Evolutionary conservation across 1,284 basidiomycete genomes (phyloP), one percentile per base, ranked within the genome.

Genomic region (Ustilago trichophora): DNA sequence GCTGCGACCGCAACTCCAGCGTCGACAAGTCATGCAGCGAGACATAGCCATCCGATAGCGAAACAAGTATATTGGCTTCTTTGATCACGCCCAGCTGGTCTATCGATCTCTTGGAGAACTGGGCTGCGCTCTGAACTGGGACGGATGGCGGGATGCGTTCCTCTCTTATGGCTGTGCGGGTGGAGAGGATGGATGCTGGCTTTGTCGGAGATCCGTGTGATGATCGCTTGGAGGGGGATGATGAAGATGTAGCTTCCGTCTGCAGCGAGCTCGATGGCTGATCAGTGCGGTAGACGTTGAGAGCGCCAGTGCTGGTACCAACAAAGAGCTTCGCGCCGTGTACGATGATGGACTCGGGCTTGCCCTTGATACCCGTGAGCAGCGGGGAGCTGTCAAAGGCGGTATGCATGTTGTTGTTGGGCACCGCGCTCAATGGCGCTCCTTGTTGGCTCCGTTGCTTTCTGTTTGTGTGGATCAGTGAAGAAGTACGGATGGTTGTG

Each of bases 31-130:
- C 91, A 71, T 67, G 75, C 5, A 81, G 73, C 4, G 81, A 57
- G 6, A 82, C 35, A 83, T 75, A 82, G 86, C 55, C 67, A 91
- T 93, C 92, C 16, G 91, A 90, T 2, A 96, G 85, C 8, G 91
- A 85, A 4, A 91, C 88, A 24, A 97, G 84, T 10, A 90, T 89
- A 70, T 91, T 89, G 13, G 91, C 86, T 71, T 92, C 91, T 65
- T 89, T 89, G 66, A 97, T 86, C 46, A 90, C 89, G 3, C 88
- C 91, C 5, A 97, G 83, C 77, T 92, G 92, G 54, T 97, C 93
- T 35, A 98, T 91, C 11, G 90, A 85, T 70, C 86, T 87, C 66
- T 87, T 85, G 12, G 85, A 83, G 26, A 93, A 82, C 6, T 82
- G 83, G 60, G 49, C n/a, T 25, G 38, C 36, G 9, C 43, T 41